phyloP scores from a whole-genome alignment of 2,329 filamentous ascomycete genomes.

The Triangularia verruculosa region DNA sequence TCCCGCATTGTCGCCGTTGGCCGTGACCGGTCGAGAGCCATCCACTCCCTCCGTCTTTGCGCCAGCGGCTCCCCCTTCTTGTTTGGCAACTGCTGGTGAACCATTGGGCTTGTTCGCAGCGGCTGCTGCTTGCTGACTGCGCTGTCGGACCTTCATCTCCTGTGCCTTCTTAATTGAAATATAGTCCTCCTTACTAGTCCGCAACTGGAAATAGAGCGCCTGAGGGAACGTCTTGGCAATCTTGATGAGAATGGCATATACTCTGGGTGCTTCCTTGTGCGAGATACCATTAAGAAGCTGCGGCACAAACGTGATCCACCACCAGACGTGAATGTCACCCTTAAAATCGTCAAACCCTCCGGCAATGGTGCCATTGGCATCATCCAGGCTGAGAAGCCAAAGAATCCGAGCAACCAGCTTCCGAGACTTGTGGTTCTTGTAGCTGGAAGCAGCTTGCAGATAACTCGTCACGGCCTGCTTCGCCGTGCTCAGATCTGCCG shows the following conservation, averaged over 20 bases:
- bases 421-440: constrained; percentile 94
- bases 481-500: constrained; percentile 75
- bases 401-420: constrained; percentile 91
- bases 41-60: constrained; percentile 35
- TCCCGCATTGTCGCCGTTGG: constrained; percentile 43
- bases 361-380: constrained; percentile 77
- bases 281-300: constrained; percentile 89
- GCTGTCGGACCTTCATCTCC: constrained; percentile 66
- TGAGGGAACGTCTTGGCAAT: constrained; percentile 96
- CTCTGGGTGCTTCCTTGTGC: constrained; percentile 84
- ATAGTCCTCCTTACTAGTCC: constrained; percentile 94
- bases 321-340: constrained; percentile 96
- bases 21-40: constrained; percentile 50
- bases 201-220: constrained; percentile 89
- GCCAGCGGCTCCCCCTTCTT: constrained; percentile 41
- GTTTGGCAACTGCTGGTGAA: constrained; percentile 51
- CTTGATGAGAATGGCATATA: constrained; percentile 82
- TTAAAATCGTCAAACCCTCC: constrained; percentile 93
- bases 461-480: constrained; percentile 94
- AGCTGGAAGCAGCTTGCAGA: constrained; percentile 89
- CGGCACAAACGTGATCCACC: constrained; percentile 99
- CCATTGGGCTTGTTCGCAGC: constrained; percentile 44
- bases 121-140: constrained; percentile 45
- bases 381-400: constrained; percentile 93
- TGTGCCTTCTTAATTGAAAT: constrained; percentile 85